Evolutionary conservation across 495 filamentous ascomycete genomes (phyloP).

Genomic region (Tuber brumale): DNA sequence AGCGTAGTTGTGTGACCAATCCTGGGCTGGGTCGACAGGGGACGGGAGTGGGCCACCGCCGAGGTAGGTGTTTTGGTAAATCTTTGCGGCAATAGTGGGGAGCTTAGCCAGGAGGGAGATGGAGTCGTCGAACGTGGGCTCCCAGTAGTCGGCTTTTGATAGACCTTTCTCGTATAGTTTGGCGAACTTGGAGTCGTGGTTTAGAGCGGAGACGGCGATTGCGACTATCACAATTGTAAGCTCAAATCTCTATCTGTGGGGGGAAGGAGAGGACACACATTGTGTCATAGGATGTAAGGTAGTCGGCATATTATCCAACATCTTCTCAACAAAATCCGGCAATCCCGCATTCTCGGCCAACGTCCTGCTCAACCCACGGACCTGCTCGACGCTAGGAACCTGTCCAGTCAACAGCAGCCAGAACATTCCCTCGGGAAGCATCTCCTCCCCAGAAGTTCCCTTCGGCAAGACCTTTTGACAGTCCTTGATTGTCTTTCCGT

Average conservation of each 20-base stretch:
- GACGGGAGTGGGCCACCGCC: constrained; percentile 70
- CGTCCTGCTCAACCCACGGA: constrained; percentile 73
- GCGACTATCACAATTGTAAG: constrained; percentile 48
- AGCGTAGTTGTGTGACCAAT: constrained; percentile 98
- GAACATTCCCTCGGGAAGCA: constrained; percentile 99
- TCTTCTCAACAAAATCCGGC: constrained; percentile 74
- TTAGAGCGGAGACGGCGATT: constrained; percentile 86
- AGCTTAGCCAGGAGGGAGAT: constrained; percentile 93
- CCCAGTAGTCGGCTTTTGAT: constrained; percentile 95
- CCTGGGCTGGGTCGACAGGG: constrained; percentile 71
- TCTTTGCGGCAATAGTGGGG: constrained; percentile 91
- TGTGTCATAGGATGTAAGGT: constrained; percentile 97
- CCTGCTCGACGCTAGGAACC: constrained; percentile 74
- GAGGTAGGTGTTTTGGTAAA: constrained; percentile 82
- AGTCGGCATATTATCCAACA: constrained; percentile 83
- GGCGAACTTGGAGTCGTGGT: constrained; percentile 85
- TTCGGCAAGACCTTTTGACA: constrained; percentile 92
- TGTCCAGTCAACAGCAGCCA: constrained; percentile 94
- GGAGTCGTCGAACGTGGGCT: constrained; percentile 93
- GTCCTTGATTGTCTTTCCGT: constrained; percentile 95
- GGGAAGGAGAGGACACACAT: constrained; percentile 38
- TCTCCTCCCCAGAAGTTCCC: constrained; percentile 88
- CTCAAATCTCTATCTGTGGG: not conserved
- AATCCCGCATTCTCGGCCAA: constrained; percentile 78
- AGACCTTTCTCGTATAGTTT: constrained; percentile 85